Conservation (phyloP, 495 filamentous ascomycete species). For the Tuber umbilicatum region DNA sequence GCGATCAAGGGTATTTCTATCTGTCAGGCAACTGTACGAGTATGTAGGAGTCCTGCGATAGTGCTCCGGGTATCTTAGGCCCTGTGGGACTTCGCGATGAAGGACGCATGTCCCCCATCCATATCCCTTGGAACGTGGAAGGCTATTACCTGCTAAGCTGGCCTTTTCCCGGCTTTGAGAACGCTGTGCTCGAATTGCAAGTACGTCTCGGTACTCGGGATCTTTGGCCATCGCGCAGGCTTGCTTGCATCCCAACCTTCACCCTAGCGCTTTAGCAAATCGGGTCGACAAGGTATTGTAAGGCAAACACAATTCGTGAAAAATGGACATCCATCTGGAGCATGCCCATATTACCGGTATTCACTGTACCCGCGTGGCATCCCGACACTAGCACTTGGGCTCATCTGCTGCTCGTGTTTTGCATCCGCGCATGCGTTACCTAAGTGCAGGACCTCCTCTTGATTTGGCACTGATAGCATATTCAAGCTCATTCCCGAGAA, state of each 20-base stretch:
- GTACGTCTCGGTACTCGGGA: neutral
- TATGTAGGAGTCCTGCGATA: neutral
- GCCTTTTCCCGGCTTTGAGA: neutral
- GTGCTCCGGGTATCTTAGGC: neutral
- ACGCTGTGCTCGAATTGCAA: neutral
- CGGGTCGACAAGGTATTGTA: neutral
- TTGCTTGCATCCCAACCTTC: neutral
- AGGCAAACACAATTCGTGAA: neutral
- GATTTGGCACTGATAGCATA: neutral
- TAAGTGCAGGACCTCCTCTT: neutral
- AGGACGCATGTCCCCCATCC: neutral
- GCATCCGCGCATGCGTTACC: neutral
- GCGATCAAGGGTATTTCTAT: slow-evolving; percentile 1
- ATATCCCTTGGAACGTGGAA: neutral
- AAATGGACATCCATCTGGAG: neutral
- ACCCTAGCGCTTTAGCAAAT: neutral
- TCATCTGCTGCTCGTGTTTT: neutral
- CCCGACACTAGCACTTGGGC: neutral
- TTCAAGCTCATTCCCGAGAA: neutral
- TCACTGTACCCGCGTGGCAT: neutral
- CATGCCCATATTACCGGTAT: neutral
- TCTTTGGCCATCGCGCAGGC: neutral
- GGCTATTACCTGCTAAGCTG: neutral
- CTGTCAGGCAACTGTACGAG: neutral
- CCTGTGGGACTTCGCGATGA: neutral